A percentile compares a stretch with the other conserved stretches of the same genome.
These are phyloP conservation scores for Scleroderma citrinum DNA, from an alignment of 768 basidiomycete species.

Conservation along the genomic window DNA sequence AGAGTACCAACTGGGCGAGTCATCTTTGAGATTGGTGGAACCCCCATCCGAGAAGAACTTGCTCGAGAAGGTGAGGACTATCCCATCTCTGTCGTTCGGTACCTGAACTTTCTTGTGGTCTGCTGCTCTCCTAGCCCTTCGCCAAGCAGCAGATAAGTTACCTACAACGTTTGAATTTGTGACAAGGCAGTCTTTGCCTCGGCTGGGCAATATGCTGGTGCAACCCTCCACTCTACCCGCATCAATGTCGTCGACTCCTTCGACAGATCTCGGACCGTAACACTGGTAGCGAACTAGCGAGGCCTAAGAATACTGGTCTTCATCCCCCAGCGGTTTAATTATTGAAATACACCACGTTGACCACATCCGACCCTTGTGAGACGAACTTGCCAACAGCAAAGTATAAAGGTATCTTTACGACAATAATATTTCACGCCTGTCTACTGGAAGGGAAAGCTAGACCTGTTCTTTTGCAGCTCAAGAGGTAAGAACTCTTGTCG, in stretches of 20 bases:
- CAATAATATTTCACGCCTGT: too few species aligned
- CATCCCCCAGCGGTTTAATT: too few species aligned
- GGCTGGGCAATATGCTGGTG: constrained; percentile 63
- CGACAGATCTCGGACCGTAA: neutral
- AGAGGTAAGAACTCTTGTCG: constrained; percentile 33
- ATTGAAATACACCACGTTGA: neutral
- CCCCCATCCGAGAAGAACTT: constrained; percentile 84
- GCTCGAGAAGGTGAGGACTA: constrained; percentile 73
- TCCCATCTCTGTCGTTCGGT: neutral
- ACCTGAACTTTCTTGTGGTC: neutral
- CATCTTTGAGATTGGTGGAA: constrained; percentile 90
- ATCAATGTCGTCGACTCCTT: neutral
- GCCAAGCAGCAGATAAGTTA: constrained; percentile 81
- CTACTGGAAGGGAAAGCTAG: too few species aligned
- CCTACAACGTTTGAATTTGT: constrained; percentile 90
- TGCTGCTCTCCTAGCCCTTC: constrained; percentile 54
- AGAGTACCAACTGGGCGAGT: constrained; percentile 88
- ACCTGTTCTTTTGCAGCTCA: too few species aligned
- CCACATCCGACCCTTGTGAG: too few species aligned
- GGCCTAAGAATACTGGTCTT: too few species aligned
- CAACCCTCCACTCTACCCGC: constrained; percentile 24
- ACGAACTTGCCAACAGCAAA: too few species aligned
- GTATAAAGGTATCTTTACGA: too few species aligned
- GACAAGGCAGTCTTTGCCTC: constrained; percentile 56
- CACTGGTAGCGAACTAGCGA: neutral